Evolutionary conservation across 1,139 yeast species (phyloP).

Genomic region (Pichia inconspicua): DNA sequence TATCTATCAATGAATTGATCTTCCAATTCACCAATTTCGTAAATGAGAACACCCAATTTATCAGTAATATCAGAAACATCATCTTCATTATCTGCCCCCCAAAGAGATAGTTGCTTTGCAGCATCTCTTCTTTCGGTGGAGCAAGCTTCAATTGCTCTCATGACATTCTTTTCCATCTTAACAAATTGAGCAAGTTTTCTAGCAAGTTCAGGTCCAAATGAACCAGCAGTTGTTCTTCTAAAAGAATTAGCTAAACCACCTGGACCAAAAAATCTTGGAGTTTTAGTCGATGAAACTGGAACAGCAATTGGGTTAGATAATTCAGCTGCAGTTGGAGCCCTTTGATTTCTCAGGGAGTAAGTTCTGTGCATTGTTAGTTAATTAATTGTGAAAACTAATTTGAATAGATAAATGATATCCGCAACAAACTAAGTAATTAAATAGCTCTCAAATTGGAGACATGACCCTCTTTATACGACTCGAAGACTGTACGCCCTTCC

Average conservation of each 20-base stretch:
- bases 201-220: slow-evolving; percentile 71
- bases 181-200: slow-evolving; percentile 70
- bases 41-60: slow-evolving; percentile 74
- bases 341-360: slow-evolving; percentile 66
- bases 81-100: slow-evolving; percentile 85
- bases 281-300: slow-evolving; percentile 63
- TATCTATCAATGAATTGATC: slow-evolving; percentile 82
- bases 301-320: slow-evolving; percentile 69
- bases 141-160: slow-evolving; percentile 72
- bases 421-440: not conserved
- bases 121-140: slow-evolving; percentile 75
- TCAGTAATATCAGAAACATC: slow-evolving; percentile 81
- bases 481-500: not conserved
- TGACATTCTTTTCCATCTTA: slow-evolving; percentile 74
- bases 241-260: slow-evolving; percentile 59
- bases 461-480: not conserved
- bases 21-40: slow-evolving; percentile 80
- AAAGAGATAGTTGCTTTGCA: slow-evolving; percentile 71
- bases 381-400: too few relatives aligned
- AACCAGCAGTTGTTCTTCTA: slow-evolving; percentile 66
- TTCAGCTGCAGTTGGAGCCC: slow-evolving; percentile 80
- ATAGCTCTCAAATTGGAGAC: not conserved
- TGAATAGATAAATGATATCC: not conserved
- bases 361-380: slow-evolving; percentile 60
- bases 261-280: slow-evolving; percentile 56